phyloP scores from a whole-genome alignment of 371 early-diverging fungal species.

The Thermomucor indicae-seudaticae region DNA sequence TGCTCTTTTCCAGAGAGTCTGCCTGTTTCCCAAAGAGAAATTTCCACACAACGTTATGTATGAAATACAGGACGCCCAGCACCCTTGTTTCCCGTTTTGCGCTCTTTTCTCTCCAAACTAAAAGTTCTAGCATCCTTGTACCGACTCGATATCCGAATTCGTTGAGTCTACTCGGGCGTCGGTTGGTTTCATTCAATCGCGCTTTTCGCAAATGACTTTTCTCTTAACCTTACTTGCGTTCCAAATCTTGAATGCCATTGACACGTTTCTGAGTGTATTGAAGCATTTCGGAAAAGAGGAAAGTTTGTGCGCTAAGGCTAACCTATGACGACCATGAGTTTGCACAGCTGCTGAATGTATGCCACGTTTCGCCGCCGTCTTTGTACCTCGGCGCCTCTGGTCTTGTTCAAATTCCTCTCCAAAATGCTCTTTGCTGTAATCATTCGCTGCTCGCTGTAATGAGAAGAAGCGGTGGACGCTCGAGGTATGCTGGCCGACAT shows the following conservation, averaged over 20 bases:
- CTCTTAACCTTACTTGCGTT: conserved; percentile 82
- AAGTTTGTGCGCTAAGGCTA: conserved; percentile 80
- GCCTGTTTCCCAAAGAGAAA: conserved; percentile 90
- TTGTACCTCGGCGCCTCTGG: conserved; percentile 53
- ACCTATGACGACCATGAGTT: conserved; percentile 49
- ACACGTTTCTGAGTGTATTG: conserved; percentile 94
- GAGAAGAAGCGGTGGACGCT: conserved; percentile 29
- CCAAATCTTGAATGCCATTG: conserved; percentile 91
- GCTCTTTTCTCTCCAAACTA: conserved; percentile 82
- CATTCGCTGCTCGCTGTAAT: conserved; percentile 31
- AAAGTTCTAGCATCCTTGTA: conserved; percentile 77
- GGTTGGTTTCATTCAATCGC: not conserved
- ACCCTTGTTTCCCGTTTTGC: conserved; percentile 86
- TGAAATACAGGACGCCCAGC: conserved; percentile 81
- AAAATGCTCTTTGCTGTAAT: conserved; percentile 39
- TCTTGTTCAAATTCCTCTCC: conserved; percentile 66
- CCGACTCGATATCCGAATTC: conserved; percentile 95
- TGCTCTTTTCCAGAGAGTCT: conserved; percentile 90
- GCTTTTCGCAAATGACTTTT: too few relatives aligned
- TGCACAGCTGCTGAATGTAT: not conserved
- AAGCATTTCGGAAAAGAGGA: conserved; percentile 92
- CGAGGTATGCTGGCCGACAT: conserved; percentile 10
- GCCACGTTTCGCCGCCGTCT: not conserved
- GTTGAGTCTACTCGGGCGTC: conserved; percentile 55
- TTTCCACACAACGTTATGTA: conserved; percentile 92